phyloP scores from a whole-genome alignment of 2,329 filamentous ascomycete genomes.

The Byssochlamys sp. region DNA sequence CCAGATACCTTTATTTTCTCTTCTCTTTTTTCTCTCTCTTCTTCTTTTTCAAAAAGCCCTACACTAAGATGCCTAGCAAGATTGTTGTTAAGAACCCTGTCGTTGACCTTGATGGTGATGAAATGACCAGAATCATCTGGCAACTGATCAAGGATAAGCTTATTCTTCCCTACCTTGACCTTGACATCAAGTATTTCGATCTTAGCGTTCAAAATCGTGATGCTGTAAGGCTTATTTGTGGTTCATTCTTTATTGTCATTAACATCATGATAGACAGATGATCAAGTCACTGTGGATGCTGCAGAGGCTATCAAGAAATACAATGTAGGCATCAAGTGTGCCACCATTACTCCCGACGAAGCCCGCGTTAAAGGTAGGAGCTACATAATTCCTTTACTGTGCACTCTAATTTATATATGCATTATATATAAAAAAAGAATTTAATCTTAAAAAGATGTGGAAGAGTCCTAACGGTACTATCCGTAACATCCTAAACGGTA shows the following conservation, averaged over 20 bases:
- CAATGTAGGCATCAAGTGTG: conserved; percentile 96
- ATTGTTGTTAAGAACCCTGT: conserved; percentile 99
- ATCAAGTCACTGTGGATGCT: conserved; percentile 88
- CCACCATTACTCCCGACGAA: conserved; percentile 97
- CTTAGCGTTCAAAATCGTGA: conserved; percentile 1
- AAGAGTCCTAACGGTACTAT: conserved; percentile 90
- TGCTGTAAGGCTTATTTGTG: too few species aligned
- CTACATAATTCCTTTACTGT: conserved; percentile 56
- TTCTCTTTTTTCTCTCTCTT: too few species aligned
- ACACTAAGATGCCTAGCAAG: too few species aligned
- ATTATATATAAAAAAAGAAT: too few species aligned
- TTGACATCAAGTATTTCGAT: conserved; percentile 98
- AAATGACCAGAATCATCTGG: conserved; percentile 99
- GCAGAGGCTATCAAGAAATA: conserved; percentile 99
- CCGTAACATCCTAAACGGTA: conserved; percentile 62
- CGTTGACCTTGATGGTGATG: conserved; percentile 87
- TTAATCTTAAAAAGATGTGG: too few species aligned
- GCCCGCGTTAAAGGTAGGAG: conserved; percentile 89
- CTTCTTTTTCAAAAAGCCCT: too few species aligned
- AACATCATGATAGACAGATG: conserved; percentile 62
- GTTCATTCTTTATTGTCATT: too few species aligned
- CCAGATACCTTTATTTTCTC: too few species aligned
- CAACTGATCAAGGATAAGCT: conserved; percentile 91
- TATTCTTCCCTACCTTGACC: conserved; percentile 62
- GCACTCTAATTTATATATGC: too few species aligned